These are phyloP conservation scores for Trypethelium eluteriae DNA, from an alignment of 495 filamentous ascomycete genomes.

Conservation along the genomic window DNA sequence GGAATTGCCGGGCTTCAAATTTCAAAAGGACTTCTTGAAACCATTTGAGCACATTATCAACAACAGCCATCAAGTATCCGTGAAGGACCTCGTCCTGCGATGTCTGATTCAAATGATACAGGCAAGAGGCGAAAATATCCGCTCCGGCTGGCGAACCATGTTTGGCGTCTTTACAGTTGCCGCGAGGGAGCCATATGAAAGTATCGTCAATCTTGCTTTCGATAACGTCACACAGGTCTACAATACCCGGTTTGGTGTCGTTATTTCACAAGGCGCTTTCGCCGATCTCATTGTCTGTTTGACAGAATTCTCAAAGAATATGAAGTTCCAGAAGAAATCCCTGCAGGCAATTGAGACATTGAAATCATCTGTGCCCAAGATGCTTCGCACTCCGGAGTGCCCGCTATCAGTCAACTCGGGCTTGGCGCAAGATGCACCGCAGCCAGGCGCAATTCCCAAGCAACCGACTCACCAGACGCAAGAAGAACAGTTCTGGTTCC, in stretches of 20 bases:
- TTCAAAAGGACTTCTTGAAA: constrained; percentile 98
- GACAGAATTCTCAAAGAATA: constrained; percentile 97
- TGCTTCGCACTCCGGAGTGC: constrained; percentile 94
- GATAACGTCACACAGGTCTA: constrained; percentile 98
- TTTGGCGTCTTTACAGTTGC: constrained; percentile 98
- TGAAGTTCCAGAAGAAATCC: constrained; percentile 94
- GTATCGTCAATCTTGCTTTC: constrained; percentile 91
- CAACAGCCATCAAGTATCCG: constrained; percentile 77
- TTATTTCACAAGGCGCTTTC: constrained; percentile 94
- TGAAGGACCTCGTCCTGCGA: constrained; percentile 97
- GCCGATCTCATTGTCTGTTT: constrained; percentile 92
- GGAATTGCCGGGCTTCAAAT: constrained; percentile 96
- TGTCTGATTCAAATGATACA: constrained; percentile 99
- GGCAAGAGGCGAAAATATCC: constrained; percentile 88
- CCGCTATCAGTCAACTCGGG: constrained; percentile 61
- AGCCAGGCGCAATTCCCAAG: constrained; percentile 44
- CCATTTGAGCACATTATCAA: constrained; percentile 96
- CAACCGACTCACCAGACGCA: constrained; percentile 57
- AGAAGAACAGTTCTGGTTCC: constrained; percentile 98
- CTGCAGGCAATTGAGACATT: constrained; percentile 91
- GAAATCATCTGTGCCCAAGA: constrained; percentile 81
- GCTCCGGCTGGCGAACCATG: constrained; percentile 98
- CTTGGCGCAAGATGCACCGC: constrained; percentile 35
- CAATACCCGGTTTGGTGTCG: constrained; percentile 89
- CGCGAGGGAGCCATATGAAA: constrained; percentile 85